Base-by-base conservation (phyloP, 352 stramenopile genomes). In the Blastocystis sp. region DNA sequence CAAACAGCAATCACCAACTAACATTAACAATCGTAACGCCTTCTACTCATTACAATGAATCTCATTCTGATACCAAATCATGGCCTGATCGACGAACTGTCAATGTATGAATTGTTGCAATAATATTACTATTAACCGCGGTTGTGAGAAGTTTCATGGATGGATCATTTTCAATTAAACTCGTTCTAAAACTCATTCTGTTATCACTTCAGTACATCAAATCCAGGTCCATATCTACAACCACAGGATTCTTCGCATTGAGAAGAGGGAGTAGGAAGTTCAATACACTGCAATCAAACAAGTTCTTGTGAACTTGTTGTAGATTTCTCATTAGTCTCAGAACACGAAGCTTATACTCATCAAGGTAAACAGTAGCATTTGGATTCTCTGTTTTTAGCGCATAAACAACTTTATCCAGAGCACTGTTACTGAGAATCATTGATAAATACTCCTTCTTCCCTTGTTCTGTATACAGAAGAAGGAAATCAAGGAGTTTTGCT, bases 231-330 rank as follows among this genome's bases (percentile, higher is more conserved):
- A 27, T 43, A n/a, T 43, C 42, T 27, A 78, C 66, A 14, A 78
- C 42, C 11, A 59, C 42, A 12, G 66, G 21, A 12, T 78, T 43
- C 29, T 21, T 11, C 19, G 37, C 46, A 32, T 80, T 7, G 14
- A 80, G 51, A 2, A 80, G 69, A n/a, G 69, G 69, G 3, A 80
- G 69, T 0, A 80, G 27, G 46, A 51, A 80, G 5, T 29, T 29
- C 21, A 80, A 52, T 19, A 80, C 0, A 52, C 24, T 59, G 42
- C 21, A 35, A 7, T 63, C 46, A 37, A 63, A 58, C 37, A 58
- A n/a, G 51, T 63, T 59, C 2, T 80, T 46, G n/a, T 63, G 9
- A 21, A 27, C 19, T 11, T 29, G 6, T 0, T 61, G 39, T 32
- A 80, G 69, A 21, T 58, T 59, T 52, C 65, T 58, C 37, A 80